Base-by-base conservation (phyloP, 1,284 basidiomycete genomes). In the Peniophora sp. region DNA sequence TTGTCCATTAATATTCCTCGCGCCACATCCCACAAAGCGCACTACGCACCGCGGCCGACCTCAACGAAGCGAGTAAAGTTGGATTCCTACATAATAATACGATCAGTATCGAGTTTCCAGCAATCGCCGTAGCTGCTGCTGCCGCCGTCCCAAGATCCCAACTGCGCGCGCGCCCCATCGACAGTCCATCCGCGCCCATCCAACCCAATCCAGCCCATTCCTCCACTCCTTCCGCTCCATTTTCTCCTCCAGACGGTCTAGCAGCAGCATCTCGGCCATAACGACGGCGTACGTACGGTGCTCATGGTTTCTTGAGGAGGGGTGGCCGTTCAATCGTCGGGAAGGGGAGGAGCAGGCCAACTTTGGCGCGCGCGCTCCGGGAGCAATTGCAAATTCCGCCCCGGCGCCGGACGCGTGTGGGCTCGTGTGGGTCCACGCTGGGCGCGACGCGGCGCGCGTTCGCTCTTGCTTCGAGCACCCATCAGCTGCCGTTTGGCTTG, bases 61-160 rank as follows among this genome's bases (percentile, higher is more conserved):
- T 98, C 91, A 69, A 98, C 95, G 75, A 95, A 97, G 59, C 93
- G 92, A 75, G 88, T 88, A 81, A 98, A 98, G 70, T 85, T 92
- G 64, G 90, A 92, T 64, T 87, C 74, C 72, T 78, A 70, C 53
- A 41, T 8, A 41, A 15, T 17, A 5, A 41, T 6, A n/a, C 12
- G 12, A 12, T 32, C 27, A 32, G 27, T 12, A 32, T 12, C 27
- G 12, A 32, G 12, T 5, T 32, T 12, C 27, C 27, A 6, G 6
- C 27, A 32, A 12, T 32, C 27, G 27, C 27, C 37, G 18, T 17
- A 6, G 37, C 37, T 41, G 37, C 37, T 41, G 37, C n/a, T 20
- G 37, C 18, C 37, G 37, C n/a, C 15, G 37, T n/a, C 37, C 8
- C 15, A 36, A n/a, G 8, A 8, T n/a, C 18, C 8, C 37, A 6